Conservation (phyloP, 768 basidiomycete genomes). For the Hydnomerulius pinastri region DNA sequence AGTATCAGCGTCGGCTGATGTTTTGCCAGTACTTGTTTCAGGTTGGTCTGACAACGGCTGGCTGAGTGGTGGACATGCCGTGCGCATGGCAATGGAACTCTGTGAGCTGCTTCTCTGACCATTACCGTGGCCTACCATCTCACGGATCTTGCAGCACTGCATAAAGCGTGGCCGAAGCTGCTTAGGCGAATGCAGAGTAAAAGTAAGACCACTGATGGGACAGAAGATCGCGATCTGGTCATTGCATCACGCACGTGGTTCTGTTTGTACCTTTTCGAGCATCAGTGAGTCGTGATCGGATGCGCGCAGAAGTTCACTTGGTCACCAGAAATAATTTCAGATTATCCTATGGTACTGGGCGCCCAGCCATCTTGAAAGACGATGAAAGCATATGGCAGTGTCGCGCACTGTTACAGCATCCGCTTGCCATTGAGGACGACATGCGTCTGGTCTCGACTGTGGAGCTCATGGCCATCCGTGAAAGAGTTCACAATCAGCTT, state of each 20-base stretch:
- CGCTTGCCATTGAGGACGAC: constrained; percentile 88
- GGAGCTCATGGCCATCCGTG: constrained; percentile 87
- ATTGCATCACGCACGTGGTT: constrained; percentile 90
- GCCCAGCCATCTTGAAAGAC: constrained; percentile 89
- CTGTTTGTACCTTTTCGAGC: constrained; percentile 90
- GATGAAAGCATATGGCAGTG: constrained; percentile 89
- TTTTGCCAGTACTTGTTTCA: constrained; percentile 72
- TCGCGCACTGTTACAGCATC: constrained; percentile 79
- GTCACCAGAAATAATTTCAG: constrained; percentile 41
- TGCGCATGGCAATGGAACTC: constrained; percentile 93
- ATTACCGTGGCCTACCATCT: constrained; percentile 4
- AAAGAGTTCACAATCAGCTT: constrained; percentile 80
- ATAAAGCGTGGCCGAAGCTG: constrained; percentile 88
- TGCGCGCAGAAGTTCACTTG: neutral
- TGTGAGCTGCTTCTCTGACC: constrained; percentile 48
- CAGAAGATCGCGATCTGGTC: constrained; percentile 76
- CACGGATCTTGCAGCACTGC: constrained; percentile 59
- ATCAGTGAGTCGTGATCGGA: constrained; percentile 63
- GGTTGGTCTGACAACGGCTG: constrained; percentile 97
- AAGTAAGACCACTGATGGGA: constrained; percentile 46
- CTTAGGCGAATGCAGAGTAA: constrained; percentile 74
- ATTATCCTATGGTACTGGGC: constrained; percentile 92
- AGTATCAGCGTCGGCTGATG: constrained; percentile 3
- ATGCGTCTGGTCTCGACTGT: constrained; percentile 95
- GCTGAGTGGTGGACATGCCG: constrained; percentile 94